A percentile compares a stretch with the other conserved stretches of the same genome.
phyloP scores from a whole-genome alignment of 495 filamentous ascomycete species.

The Amniculicola lignicola region DNA sequence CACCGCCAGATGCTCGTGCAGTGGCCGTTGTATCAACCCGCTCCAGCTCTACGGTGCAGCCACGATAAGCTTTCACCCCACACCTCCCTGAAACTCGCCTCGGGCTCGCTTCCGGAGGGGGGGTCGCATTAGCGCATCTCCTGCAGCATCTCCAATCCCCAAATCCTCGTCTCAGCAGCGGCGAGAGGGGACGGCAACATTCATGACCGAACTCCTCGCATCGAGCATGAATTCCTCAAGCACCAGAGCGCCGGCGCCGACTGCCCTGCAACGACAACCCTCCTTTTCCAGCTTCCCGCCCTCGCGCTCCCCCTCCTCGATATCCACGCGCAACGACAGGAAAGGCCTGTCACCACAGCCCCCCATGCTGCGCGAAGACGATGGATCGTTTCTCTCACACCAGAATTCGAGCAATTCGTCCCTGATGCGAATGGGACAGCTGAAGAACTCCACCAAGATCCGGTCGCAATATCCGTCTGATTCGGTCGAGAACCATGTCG shows the following conservation, averaged over 20 bases:
- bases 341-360: constrained; percentile 55
- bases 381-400: constrained; percentile 20
- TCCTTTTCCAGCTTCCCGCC: constrained; percentile 61
- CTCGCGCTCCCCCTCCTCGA: constrained; percentile 52
- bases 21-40: too few species aligned
- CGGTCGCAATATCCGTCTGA: constrained; percentile 86
- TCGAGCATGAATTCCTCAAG: constrained; percentile 18
- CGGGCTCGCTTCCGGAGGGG: too few species aligned
- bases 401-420: constrained; percentile 15
- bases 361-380: constrained; percentile 46
- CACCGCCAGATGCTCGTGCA: too few species aligned
- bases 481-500: constrained; percentile 84
- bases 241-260: constrained; percentile 5
- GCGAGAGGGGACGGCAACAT: too few species aligned
- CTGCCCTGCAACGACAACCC: constrained; percentile 43
- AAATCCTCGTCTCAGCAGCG: too few species aligned
- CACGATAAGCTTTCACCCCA: too few species aligned
- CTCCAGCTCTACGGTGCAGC: too few species aligned
- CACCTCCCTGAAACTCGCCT: too few species aligned
- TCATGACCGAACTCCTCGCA: constrained; percentile 26
- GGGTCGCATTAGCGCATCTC: too few species aligned
- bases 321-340: constrained; percentile 47
- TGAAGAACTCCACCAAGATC: constrained; percentile 45
- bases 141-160: too few species aligned
- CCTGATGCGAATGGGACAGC: not conserved